A percentile compares a stretch with the other conserved stretches of the same genome.
Conservation (phyloP, 2,329 filamentous ascomycete species). For the Clonostachys sp. region DNA sequence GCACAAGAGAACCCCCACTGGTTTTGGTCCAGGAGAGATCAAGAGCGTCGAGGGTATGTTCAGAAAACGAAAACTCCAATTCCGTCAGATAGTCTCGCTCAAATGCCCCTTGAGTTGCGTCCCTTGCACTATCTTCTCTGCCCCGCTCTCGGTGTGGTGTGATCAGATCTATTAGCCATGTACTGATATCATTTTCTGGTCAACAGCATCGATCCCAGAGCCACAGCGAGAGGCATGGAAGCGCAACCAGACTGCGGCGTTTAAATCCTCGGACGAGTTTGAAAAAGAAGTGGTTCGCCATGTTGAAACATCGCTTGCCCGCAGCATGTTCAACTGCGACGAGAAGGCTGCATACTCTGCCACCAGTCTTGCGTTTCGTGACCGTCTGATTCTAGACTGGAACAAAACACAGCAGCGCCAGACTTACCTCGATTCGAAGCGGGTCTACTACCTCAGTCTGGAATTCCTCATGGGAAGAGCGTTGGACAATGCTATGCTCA, state of each 20-base stretch:
- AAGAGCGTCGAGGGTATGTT: slow-evolving; percentile 81
- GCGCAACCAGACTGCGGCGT: slow-evolving; percentile 58
- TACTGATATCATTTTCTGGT: not conserved
- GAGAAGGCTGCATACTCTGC: slow-evolving; percentile 90
- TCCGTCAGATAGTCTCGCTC: not conserved
- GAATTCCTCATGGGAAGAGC: slow-evolving; percentile 98
- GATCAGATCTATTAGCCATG: not conserved
- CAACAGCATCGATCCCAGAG: slow-evolving; percentile 73
- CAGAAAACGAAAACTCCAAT: not conserved
- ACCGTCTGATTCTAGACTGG: slow-evolving; percentile 91
- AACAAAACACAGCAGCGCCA: slow-evolving; percentile 97
- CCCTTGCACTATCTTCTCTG: not conserved
- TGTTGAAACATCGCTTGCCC: slow-evolving; percentile 92
- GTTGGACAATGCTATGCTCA: slow-evolving; percentile 97
- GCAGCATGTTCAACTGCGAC: slow-evolving; percentile 97
- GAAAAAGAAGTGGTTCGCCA: slow-evolving; percentile 84
- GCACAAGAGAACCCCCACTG: slow-evolving; percentile 95
- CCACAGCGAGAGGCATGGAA: slow-evolving; percentile 79
- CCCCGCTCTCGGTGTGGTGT: not conserved
- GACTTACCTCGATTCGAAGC: slow-evolving; percentile 84
- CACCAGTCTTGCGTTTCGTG: slow-evolving; percentile 85
- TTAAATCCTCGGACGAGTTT: slow-evolving; percentile 78
- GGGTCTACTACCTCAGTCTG: slow-evolving; percentile 94
- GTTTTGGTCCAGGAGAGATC: slow-evolving; percentile 86
- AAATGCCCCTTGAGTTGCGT: too few species aligned